These are phyloP conservation scores for Cymbopogon citratus DNA, from an alignment of 176 grass and related monocot species.

Conservation along the genomic window DNA sequence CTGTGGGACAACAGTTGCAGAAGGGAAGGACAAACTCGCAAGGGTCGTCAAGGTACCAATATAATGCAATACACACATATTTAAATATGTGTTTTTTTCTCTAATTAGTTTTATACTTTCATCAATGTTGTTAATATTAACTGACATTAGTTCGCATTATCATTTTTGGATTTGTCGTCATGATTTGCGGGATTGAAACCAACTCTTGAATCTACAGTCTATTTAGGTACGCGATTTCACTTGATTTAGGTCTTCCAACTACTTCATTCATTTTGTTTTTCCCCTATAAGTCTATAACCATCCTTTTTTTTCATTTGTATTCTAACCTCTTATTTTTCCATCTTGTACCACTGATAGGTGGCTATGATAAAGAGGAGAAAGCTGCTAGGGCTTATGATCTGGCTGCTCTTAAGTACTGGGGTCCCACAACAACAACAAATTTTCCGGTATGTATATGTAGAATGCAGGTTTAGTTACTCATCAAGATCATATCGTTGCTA, in stretches of 20 bases:
- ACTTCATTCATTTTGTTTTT: not conserved
- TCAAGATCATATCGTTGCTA: not conserved
- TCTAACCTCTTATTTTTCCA: not conserved
- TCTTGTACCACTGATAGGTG: conserved; percentile 45
- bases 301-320: not conserved
- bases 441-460: conserved; percentile 56
- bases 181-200: conserved; percentile 12
- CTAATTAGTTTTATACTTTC: not conserved
- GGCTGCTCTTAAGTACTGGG: conserved; percentile 99
- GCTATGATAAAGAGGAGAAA: conserved; percentile 99
- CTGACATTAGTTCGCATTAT: conserved; percentile 10
- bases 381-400: conserved; percentile 97
- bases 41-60: conserved; percentile 83
- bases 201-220: conserved; percentile 45
- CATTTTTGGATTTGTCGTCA: not conserved
- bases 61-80: not conserved
- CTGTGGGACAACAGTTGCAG: conserved; percentile 97
- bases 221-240: conserved; percentile 59
- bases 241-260: not conserved
- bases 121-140: conserved; percentile 7
- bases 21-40: conserved; percentile 97
- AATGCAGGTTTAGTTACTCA: not conserved
- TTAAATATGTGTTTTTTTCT: not conserved
- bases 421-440: conserved; percentile 85
- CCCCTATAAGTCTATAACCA: not conserved